Conservation (phyloP, 257 asterid species). For the Linaria vulgaris region DNA sequence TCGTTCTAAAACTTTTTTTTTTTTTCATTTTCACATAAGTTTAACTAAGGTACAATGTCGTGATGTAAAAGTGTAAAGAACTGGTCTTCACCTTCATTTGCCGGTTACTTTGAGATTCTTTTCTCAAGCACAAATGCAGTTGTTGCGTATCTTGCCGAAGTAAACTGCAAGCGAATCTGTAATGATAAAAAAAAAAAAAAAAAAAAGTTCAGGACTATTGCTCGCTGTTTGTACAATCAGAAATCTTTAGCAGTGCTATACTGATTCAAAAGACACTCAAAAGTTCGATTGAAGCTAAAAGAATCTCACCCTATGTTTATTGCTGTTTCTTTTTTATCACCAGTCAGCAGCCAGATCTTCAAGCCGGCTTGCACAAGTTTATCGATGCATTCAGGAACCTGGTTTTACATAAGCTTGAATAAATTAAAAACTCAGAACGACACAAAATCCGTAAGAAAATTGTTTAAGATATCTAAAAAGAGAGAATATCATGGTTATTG, state of each 20-base stretch:
- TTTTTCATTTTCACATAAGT: neutral
- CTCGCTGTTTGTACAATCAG: neutral
- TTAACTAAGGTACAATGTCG: neutral
- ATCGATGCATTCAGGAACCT: slow-evolving; percentile 81
- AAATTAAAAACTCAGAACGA: no score
- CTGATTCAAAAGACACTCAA: neutral
- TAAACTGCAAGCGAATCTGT: slow-evolving; percentile 72
- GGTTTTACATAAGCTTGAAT: neutral
- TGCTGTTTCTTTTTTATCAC: slow-evolving; percentile 76
- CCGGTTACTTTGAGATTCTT: slow-evolving; percentile 25
- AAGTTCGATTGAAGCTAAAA: no score
- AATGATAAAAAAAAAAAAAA: neutral
- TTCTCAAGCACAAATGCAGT: slow-evolving; percentile 47
- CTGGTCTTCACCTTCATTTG: slow-evolving; percentile 48
- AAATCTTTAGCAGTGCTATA: neutral
- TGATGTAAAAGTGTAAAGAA: slow-evolving; percentile 18
- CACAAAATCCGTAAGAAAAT: no score
- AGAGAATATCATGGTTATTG: no score
- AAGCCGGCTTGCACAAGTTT: slow-evolving; percentile 77
- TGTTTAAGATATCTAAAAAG: no score
- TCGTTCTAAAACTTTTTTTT: slow-evolving; percentile 1
- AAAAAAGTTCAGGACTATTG: neutral
- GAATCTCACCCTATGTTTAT: slow-evolving; percentile 58
- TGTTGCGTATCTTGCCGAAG: slow-evolving; percentile 68
- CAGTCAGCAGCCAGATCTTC: slow-evolving; percentile 71